Evolutionary conservation across 352 stramenopile species (phyloP), one percentile per base, ranked within the genome.

Genomic region (Phytophthora hybrid): DNA sequence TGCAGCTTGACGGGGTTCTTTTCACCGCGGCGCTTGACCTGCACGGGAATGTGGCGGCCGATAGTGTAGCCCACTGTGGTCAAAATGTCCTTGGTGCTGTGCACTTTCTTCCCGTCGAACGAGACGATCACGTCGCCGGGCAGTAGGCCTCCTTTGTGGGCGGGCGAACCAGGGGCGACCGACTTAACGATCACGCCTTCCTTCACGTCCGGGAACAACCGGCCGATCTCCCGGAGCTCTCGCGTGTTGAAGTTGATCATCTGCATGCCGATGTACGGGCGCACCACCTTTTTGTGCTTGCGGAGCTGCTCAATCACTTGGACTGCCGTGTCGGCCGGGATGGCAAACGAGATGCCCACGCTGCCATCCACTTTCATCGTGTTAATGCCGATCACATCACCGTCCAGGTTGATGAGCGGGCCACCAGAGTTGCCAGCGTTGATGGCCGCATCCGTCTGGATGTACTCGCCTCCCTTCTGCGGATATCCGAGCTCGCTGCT

Each of bases 401-500:
- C 95, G 65, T 98, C 91, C 44, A 98, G 66, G 69, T 98, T 97
- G 53, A 98, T 89, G 34, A 98, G 88, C n/a, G 95, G 95, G 0
- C 95, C 95, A 19, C 95, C 95, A 59, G 90, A 98, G 74, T 98
- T 98, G 54, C 95, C 95, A 37, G 87, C 77, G 75, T 98, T 98
- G 66, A 98, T 98, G 21, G 95, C 94, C 9, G 95, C 95, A 80
- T 98, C 95, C 21, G 95, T 98, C 79, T 98, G 94, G 63, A 98
- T 97, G 76, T 97, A 98, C 66, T 98, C 90, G 61, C 81, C 88
- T 18, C 88, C 80, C 32, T 90, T 95, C 52, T 93, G 84, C 14
- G 79, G 77, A 57, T 90, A 95, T 7, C 93, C 93, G 13, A 98
- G 78, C 74, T 98, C 93, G 55, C 88, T 97, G 70, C 91, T 95